These are phyloP conservation scores for Penicillium steckii DNA, from an alignment of 495 filamentous ascomycete species.

Conservation along the genomic window DNA sequence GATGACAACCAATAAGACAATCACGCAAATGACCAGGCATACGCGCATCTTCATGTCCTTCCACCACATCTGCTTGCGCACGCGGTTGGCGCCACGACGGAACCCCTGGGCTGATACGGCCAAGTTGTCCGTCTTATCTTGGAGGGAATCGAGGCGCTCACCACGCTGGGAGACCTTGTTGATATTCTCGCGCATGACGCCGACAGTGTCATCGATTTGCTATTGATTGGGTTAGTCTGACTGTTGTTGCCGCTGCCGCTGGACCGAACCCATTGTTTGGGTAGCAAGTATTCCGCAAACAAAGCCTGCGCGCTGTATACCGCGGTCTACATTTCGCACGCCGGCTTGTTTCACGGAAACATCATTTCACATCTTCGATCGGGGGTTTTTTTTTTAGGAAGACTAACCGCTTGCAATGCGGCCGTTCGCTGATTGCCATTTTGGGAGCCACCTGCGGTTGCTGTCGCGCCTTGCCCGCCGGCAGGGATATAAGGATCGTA, in stretches of 20 bases:
- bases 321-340: neutral
- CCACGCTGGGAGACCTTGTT: slow-evolving; percentile 91
- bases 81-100: slow-evolving; percentile 90
- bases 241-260: neutral
- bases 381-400: too few species aligned
- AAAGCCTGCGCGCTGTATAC: neutral
- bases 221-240: slow-evolving; percentile 38
- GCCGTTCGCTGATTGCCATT: slow-evolving; percentile 65
- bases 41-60: slow-evolving; percentile 99
- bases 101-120: slow-evolving; percentile 88
- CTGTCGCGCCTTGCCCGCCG: slow-evolving; percentile 47
- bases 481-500: slow-evolving; percentile 92
- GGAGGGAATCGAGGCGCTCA: slow-evolving; percentile 81
- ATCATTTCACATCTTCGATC: too few species aligned
- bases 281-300: neutral
- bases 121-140: slow-evolving; percentile 95
- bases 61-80: slow-evolving; percentile 94
- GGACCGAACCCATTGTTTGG: neutral
- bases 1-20: slow-evolving; percentile 86
- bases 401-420: slow-evolving; percentile 79
- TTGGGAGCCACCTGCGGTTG: slow-evolving; percentile 51
- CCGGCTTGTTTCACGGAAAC: neutral
- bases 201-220: slow-evolving; percentile 96
- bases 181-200: slow-evolving; percentile 92
- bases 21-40: slow-evolving; percentile 84